Evolutionary conservation across 2,329 filamentous ascomycete species (phyloP).

Genomic region (Diaporthe amygdali): DNA sequence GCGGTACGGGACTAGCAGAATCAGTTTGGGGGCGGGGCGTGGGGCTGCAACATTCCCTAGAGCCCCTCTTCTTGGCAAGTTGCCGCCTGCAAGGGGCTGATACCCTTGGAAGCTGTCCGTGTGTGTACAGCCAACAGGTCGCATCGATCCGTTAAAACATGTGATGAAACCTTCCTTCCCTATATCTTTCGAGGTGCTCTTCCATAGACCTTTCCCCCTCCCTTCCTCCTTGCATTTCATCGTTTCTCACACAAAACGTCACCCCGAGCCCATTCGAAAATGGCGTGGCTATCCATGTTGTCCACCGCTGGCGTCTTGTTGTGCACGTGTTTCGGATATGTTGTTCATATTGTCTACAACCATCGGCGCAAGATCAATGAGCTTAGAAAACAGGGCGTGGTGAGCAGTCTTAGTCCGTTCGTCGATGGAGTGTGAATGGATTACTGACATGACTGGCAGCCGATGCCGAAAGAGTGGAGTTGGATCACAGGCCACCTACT

Average conservation of each 20-base stretch:
- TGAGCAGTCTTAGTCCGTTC: not conserved
- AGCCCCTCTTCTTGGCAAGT: not conserved
- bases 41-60: not conserved
- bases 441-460: not conserved
- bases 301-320: not conserved
- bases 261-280: not conserved
- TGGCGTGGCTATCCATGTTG: not conserved
- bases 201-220: not conserved
- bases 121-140: not conserved
- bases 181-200: not conserved
- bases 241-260: not conserved
- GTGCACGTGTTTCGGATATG: not conserved
- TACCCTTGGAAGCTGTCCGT: not conserved
- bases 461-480: not conserved
- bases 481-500: constrained; percentile 11
- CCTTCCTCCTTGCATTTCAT: not conserved
- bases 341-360: not conserved
- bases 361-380: constrained; percentile 5
- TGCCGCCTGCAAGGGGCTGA: not conserved
- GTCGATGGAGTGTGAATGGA: not conserved
- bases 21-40: not conserved
- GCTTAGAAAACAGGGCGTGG: not conserved
- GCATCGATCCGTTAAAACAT: not conserved
- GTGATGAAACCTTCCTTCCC: not conserved
- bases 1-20: not conserved